phyloP scores from a whole-genome alignment of 176 grass and related monocot genomes.

The Melocanna baccifera region DNA sequence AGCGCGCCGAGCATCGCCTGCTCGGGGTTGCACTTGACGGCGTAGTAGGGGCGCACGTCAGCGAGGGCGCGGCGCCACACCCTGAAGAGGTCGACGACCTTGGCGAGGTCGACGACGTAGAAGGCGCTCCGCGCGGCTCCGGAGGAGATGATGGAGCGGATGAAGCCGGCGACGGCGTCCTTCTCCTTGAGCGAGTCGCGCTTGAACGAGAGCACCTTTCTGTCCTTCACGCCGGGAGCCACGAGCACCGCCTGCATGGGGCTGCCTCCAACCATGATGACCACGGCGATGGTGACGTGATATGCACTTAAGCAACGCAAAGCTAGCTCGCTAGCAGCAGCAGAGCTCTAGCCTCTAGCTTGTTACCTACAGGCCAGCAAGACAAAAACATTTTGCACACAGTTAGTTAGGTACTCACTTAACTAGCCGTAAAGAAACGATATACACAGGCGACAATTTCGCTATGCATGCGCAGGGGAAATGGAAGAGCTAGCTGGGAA shows the following conservation, averaged over 20 bases:
- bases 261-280: constrained; percentile 30
- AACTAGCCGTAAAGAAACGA: neutral
- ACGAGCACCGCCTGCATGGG: constrained; percentile 31
- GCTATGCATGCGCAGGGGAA: neutral
- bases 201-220: constrained; percentile 22
- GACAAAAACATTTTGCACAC: neutral
- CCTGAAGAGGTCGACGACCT: constrained; percentile 10
- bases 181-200: constrained; percentile 3
- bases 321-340: neutral
- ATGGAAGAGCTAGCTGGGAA: neutral
- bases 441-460: no score
- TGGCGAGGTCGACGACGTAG: constrained; percentile 37
- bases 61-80: constrained; percentile 17
- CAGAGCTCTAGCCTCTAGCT: neutral
- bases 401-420: neutral
- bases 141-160: constrained; percentile 7
- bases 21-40: constrained; percentile 48
- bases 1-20: constrained; percentile 11
- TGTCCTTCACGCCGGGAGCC: constrained; percentile 36
- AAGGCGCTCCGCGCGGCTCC: constrained; percentile 20
- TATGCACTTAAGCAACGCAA: neutral
- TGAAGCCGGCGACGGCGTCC: neutral
- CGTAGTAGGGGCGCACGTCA: constrained; percentile 39
- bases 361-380: neutral
- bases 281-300: neutral